Base-by-base conservation (phyloP, 2,329 filamentous ascomycete species). In the Phialophora chinensis region DNA sequence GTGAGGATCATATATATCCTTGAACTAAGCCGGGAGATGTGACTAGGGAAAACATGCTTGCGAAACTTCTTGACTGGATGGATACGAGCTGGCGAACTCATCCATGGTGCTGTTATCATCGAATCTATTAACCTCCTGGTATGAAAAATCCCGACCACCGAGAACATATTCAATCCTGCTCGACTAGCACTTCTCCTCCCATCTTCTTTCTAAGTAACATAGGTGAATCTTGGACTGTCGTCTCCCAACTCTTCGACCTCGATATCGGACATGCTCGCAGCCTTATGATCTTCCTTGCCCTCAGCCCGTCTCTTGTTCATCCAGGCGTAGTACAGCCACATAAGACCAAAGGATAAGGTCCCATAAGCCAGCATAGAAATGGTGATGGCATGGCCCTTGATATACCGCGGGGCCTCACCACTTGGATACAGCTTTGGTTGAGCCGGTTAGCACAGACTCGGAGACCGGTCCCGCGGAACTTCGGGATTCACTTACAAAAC, bases 321-420 rank as follows among this genome's bases (percentile, higher is more conserved):
- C 12, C 76, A 68, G 44, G 74, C 71, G 69, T 84, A 85, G 77
- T 80, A 85, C 65, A 80, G 77, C 83, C 83, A 87, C 77, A 89
- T 79, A 31, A 84, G 77, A 3, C 75, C 82, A 70, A 85, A 88
- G 3, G 87, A 76, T 44, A 82, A 54, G 0, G 81, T 82, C 0
- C 85, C 81, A 71, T 87, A 79, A 1, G 78, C 85, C 0, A 88
- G 85, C 76, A 89, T 79, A 31, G 81, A 80, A 52, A 89, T 77
- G 4, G 86, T 88, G 8, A 88, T 80, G 1, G 85, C 86, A 72
- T 90, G 87, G 4, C 88, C 88, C 38, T 81, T 80, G 44, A 86
- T 23, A 33, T 47, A 63, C 12, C 27, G 44, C 8, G 60, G 60
- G 10, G 49, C 38, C 29, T 63, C 25, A 17, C 27, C 25, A 4